Evolutionary conservation across 139 green algal genomes (phyloP).

Genomic region (Chlamydomonas schloesseri): DNA sequence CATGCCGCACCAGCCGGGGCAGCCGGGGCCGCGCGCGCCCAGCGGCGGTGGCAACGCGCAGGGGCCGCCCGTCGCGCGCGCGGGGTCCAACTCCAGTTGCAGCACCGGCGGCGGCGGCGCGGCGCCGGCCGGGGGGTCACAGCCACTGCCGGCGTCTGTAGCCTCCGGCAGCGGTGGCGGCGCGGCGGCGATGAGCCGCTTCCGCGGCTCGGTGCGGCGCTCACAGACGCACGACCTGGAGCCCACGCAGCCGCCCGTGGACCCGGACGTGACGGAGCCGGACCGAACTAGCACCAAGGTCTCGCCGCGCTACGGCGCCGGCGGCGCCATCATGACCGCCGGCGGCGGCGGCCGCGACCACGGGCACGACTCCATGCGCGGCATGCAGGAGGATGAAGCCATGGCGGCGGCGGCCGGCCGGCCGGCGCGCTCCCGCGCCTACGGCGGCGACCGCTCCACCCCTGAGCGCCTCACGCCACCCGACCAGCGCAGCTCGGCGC

Average conservation of each 20-base stretch:
- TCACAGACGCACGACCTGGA: background rate
- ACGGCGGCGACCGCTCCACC: too few relatives aligned
- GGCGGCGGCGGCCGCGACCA: background rate
- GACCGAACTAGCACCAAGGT: too few relatives aligned
- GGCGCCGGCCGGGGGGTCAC: too few relatives aligned
- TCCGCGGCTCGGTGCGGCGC: background rate
- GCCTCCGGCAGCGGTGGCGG: too few relatives aligned
- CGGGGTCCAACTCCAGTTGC: background rate
- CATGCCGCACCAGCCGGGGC: background rate
- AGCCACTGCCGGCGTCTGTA: too few relatives aligned
- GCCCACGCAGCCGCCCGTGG: too few relatives aligned
- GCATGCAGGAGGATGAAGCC: background rate
- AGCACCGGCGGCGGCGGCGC: background rate
- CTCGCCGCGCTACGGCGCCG: background rate
- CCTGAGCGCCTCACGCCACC: too few relatives aligned
- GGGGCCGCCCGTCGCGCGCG: too few relatives aligned
- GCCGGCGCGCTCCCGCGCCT: too few relatives aligned
- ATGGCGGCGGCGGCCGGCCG: too few relatives aligned
- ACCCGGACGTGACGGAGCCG: too few relatives aligned
- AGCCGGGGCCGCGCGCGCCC: background rate
- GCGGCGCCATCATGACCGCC: slow-evolving; percentile 14
- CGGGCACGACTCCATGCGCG: background rate
- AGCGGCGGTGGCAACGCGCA: background rate
- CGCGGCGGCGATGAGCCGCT: too few relatives aligned
- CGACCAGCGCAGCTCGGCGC: background rate